phyloP scores from a whole-genome alignment of 192 early-diverging fungal species.

The Coemansia sp. region DNA sequence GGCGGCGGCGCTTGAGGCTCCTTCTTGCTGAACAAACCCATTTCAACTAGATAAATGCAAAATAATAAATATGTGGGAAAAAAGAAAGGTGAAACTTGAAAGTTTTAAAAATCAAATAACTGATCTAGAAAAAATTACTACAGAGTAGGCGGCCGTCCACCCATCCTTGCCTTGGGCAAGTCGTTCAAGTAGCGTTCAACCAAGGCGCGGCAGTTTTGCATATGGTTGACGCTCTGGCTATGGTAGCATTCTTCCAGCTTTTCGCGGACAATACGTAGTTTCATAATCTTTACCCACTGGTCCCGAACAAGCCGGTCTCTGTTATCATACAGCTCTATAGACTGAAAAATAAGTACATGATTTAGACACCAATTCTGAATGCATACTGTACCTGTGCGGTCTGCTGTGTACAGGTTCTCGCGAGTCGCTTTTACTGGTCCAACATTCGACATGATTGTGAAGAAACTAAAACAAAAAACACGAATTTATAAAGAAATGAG shows the following conservation, averaged over 20 bases:
- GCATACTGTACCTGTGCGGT: conserved; percentile 46
- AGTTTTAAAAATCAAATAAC: background rate
- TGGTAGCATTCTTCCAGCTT: conserved; percentile 90
- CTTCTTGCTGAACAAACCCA: conserved; percentile 34
- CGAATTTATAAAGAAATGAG: background rate
- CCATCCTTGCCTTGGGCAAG: conserved; percentile 45
- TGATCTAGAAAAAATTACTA: conserved; percentile 10
- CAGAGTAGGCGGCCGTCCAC: conserved; percentile 39
- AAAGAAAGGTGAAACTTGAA: conserved; percentile 1
- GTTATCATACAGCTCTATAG: conserved; percentile 50
- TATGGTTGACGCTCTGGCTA: conserved; percentile 90
- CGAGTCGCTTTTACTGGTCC: conserved; percentile 49
- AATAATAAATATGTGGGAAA: conserved; percentile 1
- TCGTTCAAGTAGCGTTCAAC: conserved; percentile 76
- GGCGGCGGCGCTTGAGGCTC: conserved; percentile 42
- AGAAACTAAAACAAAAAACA: background rate
- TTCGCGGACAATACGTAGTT: conserved; percentile 77
- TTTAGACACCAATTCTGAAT: background rate
- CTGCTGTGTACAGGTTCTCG: conserved; percentile 53
- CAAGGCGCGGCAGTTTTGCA: conserved; percentile 86
- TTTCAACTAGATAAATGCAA: conserved; percentile 5
- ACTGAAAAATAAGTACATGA: background rate
- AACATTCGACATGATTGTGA: conserved; percentile 6
- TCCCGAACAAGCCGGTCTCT: conserved; percentile 79
- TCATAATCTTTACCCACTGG: conserved; percentile 89